These are phyloP conservation scores for Hydrangea macrophylla DNA, from an alignment of 148 eudicot genomes.

Conservation along the genomic window DNA sequence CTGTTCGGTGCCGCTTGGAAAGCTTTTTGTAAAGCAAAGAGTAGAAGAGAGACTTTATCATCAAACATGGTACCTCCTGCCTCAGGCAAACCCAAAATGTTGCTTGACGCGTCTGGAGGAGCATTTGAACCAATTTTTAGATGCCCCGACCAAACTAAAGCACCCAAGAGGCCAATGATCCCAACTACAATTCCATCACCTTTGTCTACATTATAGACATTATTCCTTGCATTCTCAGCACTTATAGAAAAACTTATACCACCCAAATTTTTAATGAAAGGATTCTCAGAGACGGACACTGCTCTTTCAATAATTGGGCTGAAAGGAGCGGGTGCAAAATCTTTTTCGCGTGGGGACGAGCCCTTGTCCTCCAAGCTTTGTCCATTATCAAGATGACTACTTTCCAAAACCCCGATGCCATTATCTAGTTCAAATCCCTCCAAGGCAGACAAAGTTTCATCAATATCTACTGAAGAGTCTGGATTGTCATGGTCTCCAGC, in stretches of 20 bases:
- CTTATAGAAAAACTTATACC: slow-evolving; percentile 87
- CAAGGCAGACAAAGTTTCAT: slow-evolving; percentile 23
- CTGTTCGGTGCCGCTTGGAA: slow-evolving; percentile 98
- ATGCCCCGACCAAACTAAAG: slow-evolving; percentile 74
- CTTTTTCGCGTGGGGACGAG: slow-evolving; percentile 26
- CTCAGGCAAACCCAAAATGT: slow-evolving; percentile 52
- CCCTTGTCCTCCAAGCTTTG: slow-evolving; percentile 40
- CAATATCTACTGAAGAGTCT: slow-evolving; percentile 37
- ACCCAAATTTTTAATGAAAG: slow-evolving; percentile 69
- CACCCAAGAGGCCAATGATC: slow-evolving; percentile 75
- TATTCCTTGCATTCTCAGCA: slow-evolving; percentile 95
- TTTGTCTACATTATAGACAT: slow-evolving; percentile 85
- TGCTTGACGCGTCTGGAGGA: slow-evolving; percentile 51
- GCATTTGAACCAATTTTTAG: slow-evolving; percentile 57
- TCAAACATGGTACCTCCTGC: slow-evolving; percentile 96
- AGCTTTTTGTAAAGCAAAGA: slow-evolving; percentile 89
- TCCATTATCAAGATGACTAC: slow-evolving; percentile 25
- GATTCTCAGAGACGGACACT: slow-evolving; percentile 56
- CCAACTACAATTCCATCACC: slow-evolving; percentile 82
- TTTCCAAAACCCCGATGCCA: slow-evolving; percentile 25
- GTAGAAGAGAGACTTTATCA: slow-evolving; percentile 89
- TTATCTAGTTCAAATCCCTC: slow-evolving; percentile 30
- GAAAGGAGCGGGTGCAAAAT: slow-evolving; percentile 29
- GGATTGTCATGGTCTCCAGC: slow-evolving; percentile 58
- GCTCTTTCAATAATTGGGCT: slow-evolving; percentile 48